Conservation (phyloP, 2,329 filamentous ascomycete species). For the Trichoderma koningii region DNA sequence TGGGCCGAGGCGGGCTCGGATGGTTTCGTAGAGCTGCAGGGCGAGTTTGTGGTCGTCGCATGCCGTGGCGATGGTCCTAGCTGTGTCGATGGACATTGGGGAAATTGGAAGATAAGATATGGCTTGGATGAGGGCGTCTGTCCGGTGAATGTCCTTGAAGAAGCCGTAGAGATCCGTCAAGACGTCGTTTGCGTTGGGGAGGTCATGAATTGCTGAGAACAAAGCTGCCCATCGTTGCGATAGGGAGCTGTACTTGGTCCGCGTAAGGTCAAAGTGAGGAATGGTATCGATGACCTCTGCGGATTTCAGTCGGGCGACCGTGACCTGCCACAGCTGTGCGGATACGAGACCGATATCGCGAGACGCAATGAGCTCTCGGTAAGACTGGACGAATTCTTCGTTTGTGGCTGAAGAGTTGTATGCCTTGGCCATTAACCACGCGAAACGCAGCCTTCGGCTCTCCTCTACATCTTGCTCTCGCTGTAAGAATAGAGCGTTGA, state of each 20-base stretch:
- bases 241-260: slow-evolving; percentile 25
- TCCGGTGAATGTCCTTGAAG: slow-evolving; percentile 28
- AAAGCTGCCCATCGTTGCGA: slow-evolving; percentile 32
- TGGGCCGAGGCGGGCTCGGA: slow-evolving; percentile 19
- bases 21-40: slow-evolving; percentile 32
- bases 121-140: slow-evolving; percentile 22
- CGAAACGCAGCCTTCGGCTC: slow-evolving; percentile 28
- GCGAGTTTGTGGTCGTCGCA: slow-evolving; percentile 35
- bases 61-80: slow-evolving; percentile 29
- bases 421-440: slow-evolving; percentile 33
- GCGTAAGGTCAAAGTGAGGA: slow-evolving; percentile 22
- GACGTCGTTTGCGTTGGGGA: not conserved
- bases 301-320: slow-evolving; percentile 28
- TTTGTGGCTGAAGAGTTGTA: slow-evolving; percentile 28
- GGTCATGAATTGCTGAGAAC: slow-evolving; percentile 26
- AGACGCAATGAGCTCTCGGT: slow-evolving; percentile 8
- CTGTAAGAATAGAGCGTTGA: slow-evolving; percentile 28
- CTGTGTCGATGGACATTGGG: slow-evolving; percentile 21
- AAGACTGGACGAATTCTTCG: slow-evolving; percentile 27
- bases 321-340: slow-evolving; percentile 33
- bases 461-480: slow-evolving; percentile 24
- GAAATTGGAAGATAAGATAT: slow-evolving; percentile 25
- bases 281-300: slow-evolving; percentile 17
- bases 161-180: slow-evolving; percentile 29
- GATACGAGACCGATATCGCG: slow-evolving; percentile 15